Percentiles rank a stretch among this genome's conserved stretches.
phyloP scores from a whole-genome alignment of 352 stramenopile genomes.

The Globisporangium ultimum region DNA sequence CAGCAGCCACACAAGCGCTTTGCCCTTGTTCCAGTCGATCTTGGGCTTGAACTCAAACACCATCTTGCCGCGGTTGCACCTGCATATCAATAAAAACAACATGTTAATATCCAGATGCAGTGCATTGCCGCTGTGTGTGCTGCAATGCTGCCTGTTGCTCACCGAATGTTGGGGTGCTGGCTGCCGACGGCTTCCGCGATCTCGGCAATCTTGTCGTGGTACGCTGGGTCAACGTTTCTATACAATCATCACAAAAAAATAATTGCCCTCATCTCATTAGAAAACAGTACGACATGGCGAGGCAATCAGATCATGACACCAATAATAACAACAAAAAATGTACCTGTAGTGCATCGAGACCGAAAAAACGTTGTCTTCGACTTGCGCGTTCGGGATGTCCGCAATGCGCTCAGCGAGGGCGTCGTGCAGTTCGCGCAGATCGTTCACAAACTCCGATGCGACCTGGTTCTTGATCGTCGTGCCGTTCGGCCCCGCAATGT shows the following conservation, averaged over 20 bases:
- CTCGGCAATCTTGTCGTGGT: slow-evolving; percentile 35
- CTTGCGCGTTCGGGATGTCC: slow-evolving; percentile 53
- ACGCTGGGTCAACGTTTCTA: slow-evolving; percentile 55
- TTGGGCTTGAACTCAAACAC: slow-evolving; percentile 90
- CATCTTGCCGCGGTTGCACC: slow-evolving; percentile 85
- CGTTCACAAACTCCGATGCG: slow-evolving; percentile 63
- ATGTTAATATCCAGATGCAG: slow-evolving; percentile 3
- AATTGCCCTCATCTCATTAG: not conserved
- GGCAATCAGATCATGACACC: no score
- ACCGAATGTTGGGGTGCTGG: slow-evolving; percentile 62
- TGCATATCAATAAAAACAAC: slow-evolving; percentile 12
- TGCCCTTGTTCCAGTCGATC: slow-evolving; percentile 92
- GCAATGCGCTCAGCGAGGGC: slow-evolving; percentile 37
- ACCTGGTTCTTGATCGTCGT: slow-evolving; percentile 85
- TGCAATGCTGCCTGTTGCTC: slow-evolving; percentile 1
- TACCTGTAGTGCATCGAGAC: slow-evolving; percentile 89
- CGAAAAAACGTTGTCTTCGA: slow-evolving; percentile 90
- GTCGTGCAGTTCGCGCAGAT: slow-evolving; percentile 61
- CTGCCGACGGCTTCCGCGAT: slow-evolving; percentile 38
- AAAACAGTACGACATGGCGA: no score
- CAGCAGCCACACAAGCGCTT: slow-evolving; percentile 85
- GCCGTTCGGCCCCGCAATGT: slow-evolving; percentile 79
- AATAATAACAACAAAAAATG: not conserved
- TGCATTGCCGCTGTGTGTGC: not conserved
- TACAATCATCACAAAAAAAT: not conserved